These are phyloP conservation scores for Diaporthe humulicola DNA, from an alignment of 2,329 filamentous ascomycete genomes.

Conservation along the genomic window DNA sequence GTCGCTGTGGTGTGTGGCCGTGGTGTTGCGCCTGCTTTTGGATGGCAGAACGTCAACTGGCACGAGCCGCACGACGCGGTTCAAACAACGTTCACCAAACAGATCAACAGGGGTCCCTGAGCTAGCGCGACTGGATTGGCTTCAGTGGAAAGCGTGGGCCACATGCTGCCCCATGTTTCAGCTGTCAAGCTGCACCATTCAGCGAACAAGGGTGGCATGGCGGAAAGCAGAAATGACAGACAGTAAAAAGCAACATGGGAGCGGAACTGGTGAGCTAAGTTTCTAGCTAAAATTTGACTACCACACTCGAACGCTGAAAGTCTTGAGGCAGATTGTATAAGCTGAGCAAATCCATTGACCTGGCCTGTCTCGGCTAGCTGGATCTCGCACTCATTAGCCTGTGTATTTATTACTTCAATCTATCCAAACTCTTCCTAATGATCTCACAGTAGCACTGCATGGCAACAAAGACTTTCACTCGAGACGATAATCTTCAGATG, in stretches of 20 bases:
- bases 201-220: background rate
- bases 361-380: background rate
- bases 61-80: constrained; percentile 35
- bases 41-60: constrained; percentile 24
- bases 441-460: background rate
- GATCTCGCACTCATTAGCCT: background rate
- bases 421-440: background rate
- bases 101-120: constrained; percentile 29
- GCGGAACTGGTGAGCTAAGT: background rate
- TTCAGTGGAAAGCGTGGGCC: constrained; percentile 12
- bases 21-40: constrained; percentile 10
- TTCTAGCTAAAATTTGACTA: background rate
- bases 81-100: constrained; percentile 32
- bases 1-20: constrained; percentile 12
- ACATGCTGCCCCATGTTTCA: constrained; percentile 16
- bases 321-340: background rate
- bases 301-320: background rate
- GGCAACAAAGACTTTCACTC: background rate
- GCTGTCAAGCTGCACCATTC: constrained; percentile 12
- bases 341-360: background rate
- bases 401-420: background rate
- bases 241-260: background rate
- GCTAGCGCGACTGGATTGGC: constrained; percentile 18
- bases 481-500: too few relatives aligned
- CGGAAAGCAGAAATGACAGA: background rate